These are phyloP conservation scores for Tanacetum coccineum DNA, from an alignment of 129 eudicot genomes.

Conservation along the genomic window DNA sequence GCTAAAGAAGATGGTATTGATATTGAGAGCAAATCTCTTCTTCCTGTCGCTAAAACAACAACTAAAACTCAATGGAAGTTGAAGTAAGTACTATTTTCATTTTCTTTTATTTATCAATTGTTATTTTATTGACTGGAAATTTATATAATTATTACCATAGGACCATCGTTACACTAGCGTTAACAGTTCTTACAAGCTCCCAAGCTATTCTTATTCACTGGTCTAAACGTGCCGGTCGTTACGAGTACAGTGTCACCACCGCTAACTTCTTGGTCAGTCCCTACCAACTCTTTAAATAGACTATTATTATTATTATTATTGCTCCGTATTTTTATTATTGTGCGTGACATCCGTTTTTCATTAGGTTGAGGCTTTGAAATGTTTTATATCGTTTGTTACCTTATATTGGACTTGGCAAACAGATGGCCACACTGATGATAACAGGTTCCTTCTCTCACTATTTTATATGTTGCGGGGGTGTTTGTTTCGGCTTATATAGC, in stretches of 20 bases:
- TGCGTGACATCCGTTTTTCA: constrained; percentile 5
- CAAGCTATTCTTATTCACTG: constrained; percentile 96
- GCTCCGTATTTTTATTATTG: constrained; percentile 3
- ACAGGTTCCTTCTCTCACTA: constrained; percentile 47
- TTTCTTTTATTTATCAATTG: background rate
- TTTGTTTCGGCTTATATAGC: too few species aligned
- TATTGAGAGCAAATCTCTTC: constrained; percentile 53
- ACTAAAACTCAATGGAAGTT: constrained; percentile 80
- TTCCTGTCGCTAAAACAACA: constrained; percentile 22
- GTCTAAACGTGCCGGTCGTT: constrained; percentile 98
- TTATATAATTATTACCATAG: constrained; percentile 18
- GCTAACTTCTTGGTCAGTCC: constrained; percentile 93
- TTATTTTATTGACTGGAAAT: too few species aligned
- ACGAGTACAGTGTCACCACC: constrained; percentile 96
- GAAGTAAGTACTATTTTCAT: constrained; percentile 44
- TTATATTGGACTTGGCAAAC: constrained; percentile 76
- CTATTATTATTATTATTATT: background rate
- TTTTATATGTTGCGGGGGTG: background rate
- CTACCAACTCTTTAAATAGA: background rate
- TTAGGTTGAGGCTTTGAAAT: constrained; percentile 94
- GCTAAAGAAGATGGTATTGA: constrained; percentile 40
- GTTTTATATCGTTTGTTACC: constrained; percentile 84
- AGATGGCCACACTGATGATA: constrained; percentile 95
- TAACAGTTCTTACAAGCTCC: constrained; percentile 93
- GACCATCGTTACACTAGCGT: constrained; percentile 73